phyloP scores from a whole-genome alignment of 768 basidiomycete genomes.

The Rhodotorula graminis region DNA sequence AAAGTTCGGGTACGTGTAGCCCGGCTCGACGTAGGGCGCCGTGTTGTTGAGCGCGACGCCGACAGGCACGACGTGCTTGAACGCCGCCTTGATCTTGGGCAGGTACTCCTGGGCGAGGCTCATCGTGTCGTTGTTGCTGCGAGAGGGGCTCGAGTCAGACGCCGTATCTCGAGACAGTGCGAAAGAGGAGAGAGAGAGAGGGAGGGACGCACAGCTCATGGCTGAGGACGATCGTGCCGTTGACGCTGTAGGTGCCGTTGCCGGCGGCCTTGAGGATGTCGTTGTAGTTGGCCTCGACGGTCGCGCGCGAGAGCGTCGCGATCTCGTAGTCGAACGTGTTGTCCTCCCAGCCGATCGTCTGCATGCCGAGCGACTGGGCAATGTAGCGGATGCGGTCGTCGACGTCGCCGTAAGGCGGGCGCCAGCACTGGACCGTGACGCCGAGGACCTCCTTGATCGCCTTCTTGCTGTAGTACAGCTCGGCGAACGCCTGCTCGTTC shows the following conservation, averaged over 20 bases:
- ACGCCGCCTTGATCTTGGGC: constrained; percentile 43
- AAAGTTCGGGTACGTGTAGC: constrained; percentile 35
- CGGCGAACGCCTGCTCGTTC: constrained; percentile 76
- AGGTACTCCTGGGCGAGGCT: constrained; percentile 39
- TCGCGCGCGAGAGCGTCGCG: not conserved
- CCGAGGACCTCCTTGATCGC: constrained; percentile 55
- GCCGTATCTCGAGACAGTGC: not conserved
- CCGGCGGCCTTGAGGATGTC: constrained; percentile 36
- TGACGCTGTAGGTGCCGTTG: constrained; percentile 43
- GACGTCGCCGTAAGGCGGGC: constrained; percentile 42
- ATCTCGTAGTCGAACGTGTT: constrained; percentile 30
- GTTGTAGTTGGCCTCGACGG: constrained; percentile 44
- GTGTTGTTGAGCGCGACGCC: constrained; percentile 45
- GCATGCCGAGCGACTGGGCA: constrained; percentile 39
- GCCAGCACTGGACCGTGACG: constrained; percentile 35
- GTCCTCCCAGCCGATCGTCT: constrained; percentile 31
- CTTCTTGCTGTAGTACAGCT: constrained; percentile 81
- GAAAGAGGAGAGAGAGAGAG: constrained; percentile 4
- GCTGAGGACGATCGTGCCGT: constrained; percentile 46
- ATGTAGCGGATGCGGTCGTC: constrained; percentile 43
- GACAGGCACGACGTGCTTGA: constrained; percentile 45
- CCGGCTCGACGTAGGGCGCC: constrained; percentile 45
- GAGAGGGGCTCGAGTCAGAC: not conserved
- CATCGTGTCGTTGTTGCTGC: constrained; percentile 47
- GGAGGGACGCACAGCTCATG: constrained; percentile 42